Base-by-base conservation (phyloP, 345 rosid species). In the Melastoma malabathricum region DNA sequence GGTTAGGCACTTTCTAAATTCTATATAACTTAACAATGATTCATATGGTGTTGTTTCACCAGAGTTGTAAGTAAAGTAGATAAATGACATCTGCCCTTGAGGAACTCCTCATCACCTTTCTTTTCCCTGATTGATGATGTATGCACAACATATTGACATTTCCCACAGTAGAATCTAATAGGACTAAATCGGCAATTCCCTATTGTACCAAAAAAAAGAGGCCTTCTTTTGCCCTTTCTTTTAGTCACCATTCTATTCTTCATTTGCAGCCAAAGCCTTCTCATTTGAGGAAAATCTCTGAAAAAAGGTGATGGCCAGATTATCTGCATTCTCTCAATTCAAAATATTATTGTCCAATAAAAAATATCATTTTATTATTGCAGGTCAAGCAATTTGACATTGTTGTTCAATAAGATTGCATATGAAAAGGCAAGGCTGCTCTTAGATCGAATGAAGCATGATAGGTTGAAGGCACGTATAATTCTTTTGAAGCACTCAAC, bases 391-490 rank as follows among this genome's bases (percentile, higher is more conserved):
- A 94, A 78, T 62, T 66, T 64, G 64, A 74, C 65, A 63, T 54
- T 57, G 50, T 61, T 73, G 68, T 77, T 88, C 50, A 68, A 55
- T 62, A 75, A 82, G 69, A 55, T 83, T 53, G 70, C 74, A 19
- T 69, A 71, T 80, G 84, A 70, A 67, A 88, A 78, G 75, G 86
- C 77, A 57, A 79, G 65, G 62, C 59, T 75, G 72, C 83, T 72
- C 67, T 64, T 92, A 68, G 61, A 72, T 64, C 60, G 57, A 61
- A 58, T 66, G 48, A 78, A 69, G 74, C 82, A 38, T 45, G 76
- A 79, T 47, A 77, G 64, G 55, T 19, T 84, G 68, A 72, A 65
- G 95, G 99, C 51, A 63, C 43, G 15, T n/a, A 25, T 20, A 55
- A 19, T 3, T 15, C 16, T 55, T n/a, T 55, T 23, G 20, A 22